Base-by-base conservation (phyloP, 2,329 filamentous ascomycete species). In the Emmonsiellopsis sp. region DNA sequence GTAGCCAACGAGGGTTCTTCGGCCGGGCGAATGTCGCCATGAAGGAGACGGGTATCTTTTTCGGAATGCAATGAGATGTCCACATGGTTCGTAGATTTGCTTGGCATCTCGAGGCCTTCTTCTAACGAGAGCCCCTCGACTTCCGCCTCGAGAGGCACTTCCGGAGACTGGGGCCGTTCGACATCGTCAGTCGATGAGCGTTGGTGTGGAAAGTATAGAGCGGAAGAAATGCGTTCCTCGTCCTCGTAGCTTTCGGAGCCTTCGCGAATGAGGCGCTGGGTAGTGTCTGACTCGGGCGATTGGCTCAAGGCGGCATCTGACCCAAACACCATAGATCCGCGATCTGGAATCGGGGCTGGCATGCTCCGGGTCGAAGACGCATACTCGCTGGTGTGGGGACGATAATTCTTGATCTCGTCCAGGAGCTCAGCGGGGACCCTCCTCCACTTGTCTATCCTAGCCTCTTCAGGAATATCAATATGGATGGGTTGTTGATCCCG, bases 171-270 rank as follows among this genome's bases (percentile, higher is more conserved):
- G 13, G 13, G 42, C 42, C 42, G 13, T 1, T 44, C 53, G 36
- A 17, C 27, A 34, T 74, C 71, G 46, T 75, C 74, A 6, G 71
- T 61, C 9, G 69, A 68, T 8, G 76, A 62, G 52, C 78, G 76
- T 58, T 81, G 77, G 67, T 85, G 82, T 27, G 82, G 82, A 58
- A 81, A 83, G 63, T 85, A 85, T 36, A 82, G 71, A 10, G 82
- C 82, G 32, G 81, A 84, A 0, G 80, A 82, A 40, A 85, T 85
- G 56, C 83, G 80, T 63, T 85, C 82, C 53, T 74, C 73, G 54
- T 82, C 80, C 5, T 81, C 81, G 36, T 77, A 78, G 13, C 50
- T 45, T 51, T 56, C 56, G 27, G 52, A 53, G 11, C 50, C 52
- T 40, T 54, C 47, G 17, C 53, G 34, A 39, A 11, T 45, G 27